Conservation (phyloP, 2,329 filamentous ascomycete species). For the Piedraia hortae region DNA sequence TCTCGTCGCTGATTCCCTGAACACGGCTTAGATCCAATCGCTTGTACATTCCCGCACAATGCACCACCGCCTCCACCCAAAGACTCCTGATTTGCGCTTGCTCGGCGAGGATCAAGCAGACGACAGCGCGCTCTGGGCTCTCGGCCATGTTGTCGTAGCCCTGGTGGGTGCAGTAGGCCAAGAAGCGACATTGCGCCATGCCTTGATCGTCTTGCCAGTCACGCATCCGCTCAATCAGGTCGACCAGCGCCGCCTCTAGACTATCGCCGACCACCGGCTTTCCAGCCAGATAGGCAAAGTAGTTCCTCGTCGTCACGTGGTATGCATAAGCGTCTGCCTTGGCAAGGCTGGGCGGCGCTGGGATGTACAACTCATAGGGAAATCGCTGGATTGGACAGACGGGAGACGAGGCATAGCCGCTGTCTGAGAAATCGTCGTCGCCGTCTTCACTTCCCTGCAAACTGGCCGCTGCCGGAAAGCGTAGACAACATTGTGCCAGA, state of each 20-base stretch:
- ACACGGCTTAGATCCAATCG: constrained; percentile 28
- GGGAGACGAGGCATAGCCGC: constrained; percentile 6
- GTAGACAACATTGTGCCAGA: constrained; percentile 25
- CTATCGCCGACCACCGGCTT: constrained; percentile 39
- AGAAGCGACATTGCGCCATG: constrained; percentile 14
- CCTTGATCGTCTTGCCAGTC: constrained; percentile 13
- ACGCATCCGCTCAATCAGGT: constrained; percentile 36
- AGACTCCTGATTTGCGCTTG: constrained; percentile 32
- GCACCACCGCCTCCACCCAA: constrained; percentile 46
- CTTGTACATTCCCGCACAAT: constrained; percentile 54
- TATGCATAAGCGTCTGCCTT: constrained; percentile 30
- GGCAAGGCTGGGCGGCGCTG: constrained; percentile 27
- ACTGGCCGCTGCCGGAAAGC: constrained; percentile 2
- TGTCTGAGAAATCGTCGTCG: constrained; percentile 8
- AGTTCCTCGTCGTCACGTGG: constrained; percentile 43
- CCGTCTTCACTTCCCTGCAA: constrained; percentile 1
- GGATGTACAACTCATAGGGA: constrained; percentile 36
- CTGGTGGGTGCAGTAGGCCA: constrained; percentile 37
- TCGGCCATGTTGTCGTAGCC: constrained; percentile 41
- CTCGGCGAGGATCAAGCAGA: constrained; percentile 40
- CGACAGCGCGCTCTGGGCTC: constrained; percentile 39
- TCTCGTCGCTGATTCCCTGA: constrained; percentile 25
- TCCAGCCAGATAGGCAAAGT: constrained; percentile 42
- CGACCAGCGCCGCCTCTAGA: constrained; percentile 35
- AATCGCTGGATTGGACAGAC: constrained; percentile 2